Evolutionary conservation across 2,329 filamentous ascomycete species (phyloP).

Genomic region (Penicillium sp.): DNA sequence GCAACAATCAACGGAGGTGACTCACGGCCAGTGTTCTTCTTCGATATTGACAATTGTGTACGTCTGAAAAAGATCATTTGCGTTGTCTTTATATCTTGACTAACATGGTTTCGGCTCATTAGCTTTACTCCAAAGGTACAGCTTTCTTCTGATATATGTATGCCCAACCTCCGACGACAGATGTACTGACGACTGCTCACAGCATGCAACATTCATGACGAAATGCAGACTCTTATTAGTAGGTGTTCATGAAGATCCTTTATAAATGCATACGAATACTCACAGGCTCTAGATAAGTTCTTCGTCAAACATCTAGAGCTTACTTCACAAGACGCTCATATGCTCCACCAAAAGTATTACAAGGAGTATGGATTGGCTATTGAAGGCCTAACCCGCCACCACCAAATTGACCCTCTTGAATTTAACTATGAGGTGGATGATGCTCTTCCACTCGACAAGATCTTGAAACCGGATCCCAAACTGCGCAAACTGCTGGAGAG

Average conservation of each 20-base stretch:
- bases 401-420: conserved; percentile 91
- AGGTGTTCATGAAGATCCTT: conserved; percentile 23
- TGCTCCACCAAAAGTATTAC: conserved; percentile 91
- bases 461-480: conserved; percentile 78
- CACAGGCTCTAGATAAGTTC: conserved; percentile 55
- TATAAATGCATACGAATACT: background rate
- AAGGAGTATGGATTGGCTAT: conserved; percentile 96
- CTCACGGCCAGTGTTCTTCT: conserved; percentile 66
- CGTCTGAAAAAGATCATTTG: conserved; percentile 31
- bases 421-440: conserved; percentile 97
- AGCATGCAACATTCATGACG: conserved; percentile 81
- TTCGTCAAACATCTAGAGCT: conserved; percentile 74
- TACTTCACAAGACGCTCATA: conserved; percentile 74
- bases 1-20: conserved; percentile 34
- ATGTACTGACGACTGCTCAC: conserved; percentile 17
- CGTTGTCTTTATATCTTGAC: background rate
- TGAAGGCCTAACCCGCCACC: conserved; percentile 88
- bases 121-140: conserved; percentile 82
- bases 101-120: background rate
- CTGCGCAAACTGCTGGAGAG: conserved; percentile 77
- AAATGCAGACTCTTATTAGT: conserved; percentile 83
- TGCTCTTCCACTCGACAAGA: conserved; percentile 80
- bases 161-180: background rate
- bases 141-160: conserved; percentile 6
- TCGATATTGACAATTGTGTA: conserved; percentile 97